phyloP scores from a whole-genome alignment of 1,284 basidiomycete species.

The Pseudozyma sp. region DNA sequence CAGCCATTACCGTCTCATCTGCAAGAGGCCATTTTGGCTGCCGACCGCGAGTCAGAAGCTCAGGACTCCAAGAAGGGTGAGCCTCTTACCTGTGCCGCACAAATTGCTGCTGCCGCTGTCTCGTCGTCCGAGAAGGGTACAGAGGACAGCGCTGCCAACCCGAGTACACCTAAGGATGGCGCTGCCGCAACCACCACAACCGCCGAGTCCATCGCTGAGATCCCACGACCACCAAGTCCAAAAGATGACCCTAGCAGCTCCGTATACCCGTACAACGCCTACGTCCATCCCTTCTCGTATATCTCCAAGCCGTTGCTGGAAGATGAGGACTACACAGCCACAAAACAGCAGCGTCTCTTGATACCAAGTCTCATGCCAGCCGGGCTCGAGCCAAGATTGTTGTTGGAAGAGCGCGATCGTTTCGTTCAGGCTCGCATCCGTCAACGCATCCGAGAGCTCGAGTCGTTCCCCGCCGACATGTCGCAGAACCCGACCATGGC shows the following conservation, averaged over 20 bases:
- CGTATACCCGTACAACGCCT: conserved; percentile 97
- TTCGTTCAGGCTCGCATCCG: conserved; percentile 89
- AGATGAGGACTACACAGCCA: conserved; percentile 70
- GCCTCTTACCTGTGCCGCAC: conserved; percentile 76
- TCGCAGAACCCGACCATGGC: conserved; percentile 62
- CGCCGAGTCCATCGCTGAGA: conserved; percentile 59
- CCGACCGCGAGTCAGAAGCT: conserved; percentile 63
- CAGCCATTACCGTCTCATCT: conserved; percentile 83
- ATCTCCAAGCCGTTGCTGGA: conserved; percentile 66
- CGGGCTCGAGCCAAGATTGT: conserved; percentile 91
- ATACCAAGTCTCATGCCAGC: conserved; percentile 89
- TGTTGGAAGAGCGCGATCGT: conserved; percentile 90
- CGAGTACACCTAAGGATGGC: conserved; percentile 27
- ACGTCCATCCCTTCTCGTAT: conserved; percentile 81
- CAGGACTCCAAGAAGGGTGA: conserved; percentile 72
- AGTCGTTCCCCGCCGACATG: conserved; percentile 83
- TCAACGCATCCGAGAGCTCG: conserved; percentile 89
- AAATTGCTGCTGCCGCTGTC: conserved; percentile 79
- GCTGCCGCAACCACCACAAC: conserved; percentile 20
- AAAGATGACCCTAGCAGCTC: conserved; percentile 80
- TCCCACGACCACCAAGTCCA: conserved; percentile 49
- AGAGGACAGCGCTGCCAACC: conserved; percentile 71
- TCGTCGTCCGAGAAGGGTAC: conserved; percentile 72
- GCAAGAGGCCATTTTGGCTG: conserved; percentile 77
- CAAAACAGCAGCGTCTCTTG: conserved; percentile 82